Evolutionary conservation across 176 grass and related monocot species (phyloP), one percentile per base, ranked within the genome.

Genomic region (Puccinellia tenuiflora): DNA sequence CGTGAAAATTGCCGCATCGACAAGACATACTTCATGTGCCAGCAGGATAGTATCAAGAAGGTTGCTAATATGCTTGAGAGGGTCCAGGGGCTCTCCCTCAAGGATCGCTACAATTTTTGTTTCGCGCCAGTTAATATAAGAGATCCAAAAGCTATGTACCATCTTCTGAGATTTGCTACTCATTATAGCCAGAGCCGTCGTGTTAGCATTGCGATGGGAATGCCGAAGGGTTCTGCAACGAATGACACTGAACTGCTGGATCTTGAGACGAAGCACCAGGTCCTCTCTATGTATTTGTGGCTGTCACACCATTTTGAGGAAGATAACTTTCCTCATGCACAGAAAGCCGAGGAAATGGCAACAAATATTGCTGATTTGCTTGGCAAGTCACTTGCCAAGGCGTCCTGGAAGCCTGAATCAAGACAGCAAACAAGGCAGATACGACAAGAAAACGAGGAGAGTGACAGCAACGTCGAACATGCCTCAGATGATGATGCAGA

Each of bases 81-180:
- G 73, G 82, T 98, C n/a, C 90, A 87, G 43, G 85, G 79, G 12
- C 80, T 98, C 76, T 93, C 90, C 22, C 93, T 98, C 54, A 86
- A 98, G 84, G 96, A 98, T 65, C 88, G 91, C 16, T 95, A 92
- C 83, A 98, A 85, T 71, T 98, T 98, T 78, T 91, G 91, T 76
- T 98, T 98, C 82, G 90, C 96, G 7, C 96, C 91, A 38, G 90
- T 95, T 55, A 98, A 98, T 86, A 88, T 92, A 88, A 91, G 96
- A 61, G 96, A 98, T 76, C 96, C 96, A 55, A 98, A 98, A 88
- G 92, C 96, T 66, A 95, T 98, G 96, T 84, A 91, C 83, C 96
- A 98, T 95, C 89, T 98, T 35, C 73, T 95, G 51, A 93, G 92
- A 69, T 98, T 95, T 85, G 92, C 96, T 28, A 88, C 81, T 46